phyloP scores from a whole-genome alignment of 768 basidiomycete species.

The Xanthoconium stramineum region DNA sequence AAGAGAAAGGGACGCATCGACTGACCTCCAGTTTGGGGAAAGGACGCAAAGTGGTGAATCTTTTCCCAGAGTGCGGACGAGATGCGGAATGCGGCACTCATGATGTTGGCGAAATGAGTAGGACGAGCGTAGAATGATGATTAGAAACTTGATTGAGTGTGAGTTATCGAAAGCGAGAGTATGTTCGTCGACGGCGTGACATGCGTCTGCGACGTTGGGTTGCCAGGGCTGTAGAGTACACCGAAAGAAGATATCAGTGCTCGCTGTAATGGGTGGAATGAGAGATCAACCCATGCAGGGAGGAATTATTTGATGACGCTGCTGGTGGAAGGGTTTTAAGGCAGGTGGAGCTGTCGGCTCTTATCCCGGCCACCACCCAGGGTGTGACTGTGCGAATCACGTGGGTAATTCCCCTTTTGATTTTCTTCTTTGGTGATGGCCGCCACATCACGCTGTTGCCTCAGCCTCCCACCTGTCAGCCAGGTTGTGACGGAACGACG shows the following conservation, averaged over 20 bases:
- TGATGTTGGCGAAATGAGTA: constrained; percentile 10
- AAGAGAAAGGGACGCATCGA: constrained; percentile 2
- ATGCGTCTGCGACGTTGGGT: constrained; percentile 21
- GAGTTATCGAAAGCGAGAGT: constrained; percentile 12
- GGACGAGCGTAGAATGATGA: background rate
- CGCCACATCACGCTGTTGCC: background rate
- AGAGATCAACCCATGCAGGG: constrained; percentile 18
- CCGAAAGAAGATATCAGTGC: background rate
- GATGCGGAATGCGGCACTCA: constrained; percentile 61
- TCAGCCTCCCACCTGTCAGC: background rate
- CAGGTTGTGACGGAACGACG: no score
- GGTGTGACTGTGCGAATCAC: background rate
- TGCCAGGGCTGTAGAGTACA: constrained; percentile 17
- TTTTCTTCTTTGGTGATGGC: background rate
- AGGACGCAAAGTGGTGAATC: constrained; percentile 87
- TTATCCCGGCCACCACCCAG: no score
- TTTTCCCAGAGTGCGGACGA: constrained; percentile 80
- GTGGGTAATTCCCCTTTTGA: background rate
- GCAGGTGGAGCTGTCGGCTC: constrained; percentile 4
- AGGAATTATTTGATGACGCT: background rate
- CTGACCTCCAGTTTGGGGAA: constrained; percentile 88
- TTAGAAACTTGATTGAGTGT: background rate
- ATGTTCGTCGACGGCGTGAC: constrained; percentile 7
- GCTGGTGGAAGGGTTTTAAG: constrained; percentile 1
- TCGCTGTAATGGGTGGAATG: background rate